Evolutionary conservation across 805 yeast species (phyloP).

Genomic region (Wickerhamiella kurtzmanii): DNA sequence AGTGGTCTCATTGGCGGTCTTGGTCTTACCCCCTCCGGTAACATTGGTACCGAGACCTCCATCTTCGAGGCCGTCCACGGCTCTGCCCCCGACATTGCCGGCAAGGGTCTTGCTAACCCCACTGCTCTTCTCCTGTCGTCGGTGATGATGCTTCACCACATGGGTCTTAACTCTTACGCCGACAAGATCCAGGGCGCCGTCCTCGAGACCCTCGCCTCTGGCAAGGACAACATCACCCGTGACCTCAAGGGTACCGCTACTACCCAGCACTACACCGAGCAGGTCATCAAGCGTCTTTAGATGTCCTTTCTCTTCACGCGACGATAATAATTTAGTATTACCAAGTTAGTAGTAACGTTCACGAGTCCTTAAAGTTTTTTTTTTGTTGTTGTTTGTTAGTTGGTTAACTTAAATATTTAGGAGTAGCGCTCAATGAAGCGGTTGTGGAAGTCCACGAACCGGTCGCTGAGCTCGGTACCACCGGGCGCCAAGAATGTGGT

Average conservation of each 20-base stretch:
- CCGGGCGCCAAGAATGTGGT: conserved; percentile 90
- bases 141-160: conserved; percentile 98
- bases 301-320: no score
- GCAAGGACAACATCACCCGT: conserved; percentile 90
- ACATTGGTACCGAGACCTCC: conserved; percentile 96
- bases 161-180: conserved; percentile 76
- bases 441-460: conserved; percentile 69
- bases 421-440: conserved; percentile 47
- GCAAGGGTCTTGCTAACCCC: conserved; percentile 98
- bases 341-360: neutral
- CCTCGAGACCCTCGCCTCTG: conserved; percentile 76
- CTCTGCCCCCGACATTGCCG: conserved; percentile 99
- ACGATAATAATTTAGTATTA: neutral
- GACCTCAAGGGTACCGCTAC: conserved; percentile 89
- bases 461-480: conserved; percentile 74
- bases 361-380: neutral
- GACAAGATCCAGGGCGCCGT: conserved; percentile 78
- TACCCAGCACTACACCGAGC: conserved; percentile 79
- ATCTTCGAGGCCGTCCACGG: conserved; percentile 99
- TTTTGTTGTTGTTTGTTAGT: no score
- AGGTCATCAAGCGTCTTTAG: conserved; percentile 57
- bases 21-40: conserved; percentile 97
- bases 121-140: conserved; percentile 92
- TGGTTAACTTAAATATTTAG: conserved; percentile 10
- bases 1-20: conserved; percentile 97